Evolutionary conservation across 2,329 filamentous ascomycete species (phyloP), one percentile per base, ranked within the genome.

Genomic region (Cordyceps cicadae): DNA sequence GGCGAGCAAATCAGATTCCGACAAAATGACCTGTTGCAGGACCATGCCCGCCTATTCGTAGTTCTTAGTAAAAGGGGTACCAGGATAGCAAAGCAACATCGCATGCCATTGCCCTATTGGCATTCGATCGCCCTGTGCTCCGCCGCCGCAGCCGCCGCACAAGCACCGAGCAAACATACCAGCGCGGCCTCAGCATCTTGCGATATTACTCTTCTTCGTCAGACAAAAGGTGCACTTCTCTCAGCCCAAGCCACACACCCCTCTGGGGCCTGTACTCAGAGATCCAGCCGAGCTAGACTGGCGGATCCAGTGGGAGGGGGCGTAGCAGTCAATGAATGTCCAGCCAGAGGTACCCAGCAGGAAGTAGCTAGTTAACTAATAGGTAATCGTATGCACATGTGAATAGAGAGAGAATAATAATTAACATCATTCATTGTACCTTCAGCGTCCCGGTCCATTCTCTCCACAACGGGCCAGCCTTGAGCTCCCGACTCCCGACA

Each of bases 151-250:
- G 19, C 24, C 29, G 19, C 26, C 46, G n/a, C 54, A 32, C 41
- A 14, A 26, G 41, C 34, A 48, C 21, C 15, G 34, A 53, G 32
- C 34, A 41, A 37, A 52, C 17, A 41, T 15, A 21, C 29, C 29
- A 29, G 29, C 7, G 7, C 55, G 43, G 24, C 46, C 48, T 45
- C 48, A 51, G 34, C 37, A 41, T 43, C 55, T 58, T 21, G 46
- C 49, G 48, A 51, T 45, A 59, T 59, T 51, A 51, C 49, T 51
- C 49, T 26, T 50, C 15, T 24, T 34, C 37, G 56, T 59, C 56
- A 59, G 56, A 39, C 46, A 34, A 14, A 58, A 59, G 24, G 37
- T n/a, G 24, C 37, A 37, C 34, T 59, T 24, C 19, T 43, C 48
- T 58, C 17, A 26, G 29, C 37, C 37, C 12, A 48, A 58, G 37